Conservation (phyloP, 495 filamentous ascomycete species). For the Trichoderma gamsii region DNA sequence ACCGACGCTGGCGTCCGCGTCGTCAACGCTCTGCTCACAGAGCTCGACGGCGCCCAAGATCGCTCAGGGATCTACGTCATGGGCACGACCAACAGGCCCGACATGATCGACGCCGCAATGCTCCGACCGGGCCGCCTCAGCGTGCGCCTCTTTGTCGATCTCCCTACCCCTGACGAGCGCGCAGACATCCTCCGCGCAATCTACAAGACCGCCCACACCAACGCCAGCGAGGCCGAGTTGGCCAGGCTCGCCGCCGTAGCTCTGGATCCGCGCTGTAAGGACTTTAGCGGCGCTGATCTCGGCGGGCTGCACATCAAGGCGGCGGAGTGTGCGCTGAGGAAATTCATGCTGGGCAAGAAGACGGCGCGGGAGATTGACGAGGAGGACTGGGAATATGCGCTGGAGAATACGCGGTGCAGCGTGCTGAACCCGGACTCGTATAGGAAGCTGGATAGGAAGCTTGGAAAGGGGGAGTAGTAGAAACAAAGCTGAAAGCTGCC, state of each 20-base stretch:
- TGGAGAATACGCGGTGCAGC: slow-evolving; percentile 66
- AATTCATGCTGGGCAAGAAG: slow-evolving; percentile 17
- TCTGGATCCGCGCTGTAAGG: slow-evolving; percentile 59
- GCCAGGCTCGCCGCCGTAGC: slow-evolving; percentile 55
- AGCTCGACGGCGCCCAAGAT: slow-evolving; percentile 79
- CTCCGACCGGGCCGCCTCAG: slow-evolving; percentile 86
- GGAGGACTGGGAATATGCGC: slow-evolving; percentile 73
- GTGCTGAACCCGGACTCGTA: slow-evolving; percentile 54
- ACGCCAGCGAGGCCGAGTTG: slow-evolving; percentile 35
- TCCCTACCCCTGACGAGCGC: slow-evolving; percentile 72
- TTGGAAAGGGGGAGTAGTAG: slow-evolving; percentile 13
- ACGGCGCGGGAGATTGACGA: slow-evolving; percentile 43
- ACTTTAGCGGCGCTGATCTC: slow-evolving; percentile 88
- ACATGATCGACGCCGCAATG: slow-evolving; percentile 96
- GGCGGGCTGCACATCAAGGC: slow-evolving; percentile 62
- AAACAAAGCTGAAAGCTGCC: background rate
- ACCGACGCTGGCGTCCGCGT: slow-evolving; percentile 82
- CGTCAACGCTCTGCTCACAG: slow-evolving; percentile 94
- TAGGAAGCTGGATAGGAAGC: slow-evolving; percentile 3
- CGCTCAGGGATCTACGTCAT: slow-evolving; percentile 89
- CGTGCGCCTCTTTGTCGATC: slow-evolving; percentile 81
- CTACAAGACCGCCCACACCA: slow-evolving; percentile 54
- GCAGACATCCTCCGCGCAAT: slow-evolving; percentile 80
- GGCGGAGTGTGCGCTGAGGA: slow-evolving; percentile 55
- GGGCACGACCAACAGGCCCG: slow-evolving; percentile 89